Base-by-base conservation (phyloP, 129 eudicot species). In the Artemisia argyi region DNA sequence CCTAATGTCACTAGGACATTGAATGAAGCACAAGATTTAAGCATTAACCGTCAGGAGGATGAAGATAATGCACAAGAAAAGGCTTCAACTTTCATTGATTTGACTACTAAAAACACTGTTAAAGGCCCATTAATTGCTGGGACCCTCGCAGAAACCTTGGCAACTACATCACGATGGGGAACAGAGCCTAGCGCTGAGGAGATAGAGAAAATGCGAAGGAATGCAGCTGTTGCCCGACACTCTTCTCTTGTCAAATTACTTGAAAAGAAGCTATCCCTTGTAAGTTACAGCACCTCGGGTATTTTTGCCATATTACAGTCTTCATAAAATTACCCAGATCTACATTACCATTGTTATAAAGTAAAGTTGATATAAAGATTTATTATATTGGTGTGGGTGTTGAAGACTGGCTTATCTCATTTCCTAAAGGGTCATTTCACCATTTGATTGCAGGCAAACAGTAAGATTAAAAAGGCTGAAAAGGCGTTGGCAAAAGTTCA, bases 121-220 rank as follows among this genome's bases (percentile, higher is more conserved):
- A 83, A 76, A 51, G 75, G 77, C 30, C 89, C 84, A 39, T 54
- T 88, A 54, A 88, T 95, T 78, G 99, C 99, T 9, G 97, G 99
- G 66, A 95, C 99, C 67, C 89, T 95, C 1, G 79, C 91, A 0
- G 97, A 90, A 80, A 95, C 96, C 50, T 24, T 81, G 61, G 99
- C 96, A 3, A 97, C 97, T 22, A 86, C 91, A 53, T 90, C 96
- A 42, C 85, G 93, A 32, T 94, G 99, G 99, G 97, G 87, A 24
- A 91, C 73, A 54, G 80, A 81, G 76, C 85, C 83, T 11, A 77
- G 59, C 30, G 57, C 7, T n/a, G 82, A 80, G 78, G 96, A 86
- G 59, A 19, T 78, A 10, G 96, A 86, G 74, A 81, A 83, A 78
- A 90, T 88, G 96, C 74, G 78, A 83, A 86, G 82, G 79, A 96